Conservation (phyloP, 1,139 yeast species). For the Lodderomyces parapsilosis region DNA sequence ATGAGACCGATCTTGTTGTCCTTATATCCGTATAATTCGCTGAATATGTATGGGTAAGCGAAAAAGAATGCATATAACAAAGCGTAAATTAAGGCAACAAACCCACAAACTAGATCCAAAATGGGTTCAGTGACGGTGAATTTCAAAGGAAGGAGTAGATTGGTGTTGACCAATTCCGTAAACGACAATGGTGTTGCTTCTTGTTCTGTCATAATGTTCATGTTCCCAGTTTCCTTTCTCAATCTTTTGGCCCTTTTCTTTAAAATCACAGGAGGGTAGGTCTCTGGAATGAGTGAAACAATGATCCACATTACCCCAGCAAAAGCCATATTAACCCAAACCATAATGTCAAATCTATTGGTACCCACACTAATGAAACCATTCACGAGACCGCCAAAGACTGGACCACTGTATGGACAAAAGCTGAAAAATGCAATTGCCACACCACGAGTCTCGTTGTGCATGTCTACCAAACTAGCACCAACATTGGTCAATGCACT, state of each 20-base stretch:
- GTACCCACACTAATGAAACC: slow-evolving; percentile 79
- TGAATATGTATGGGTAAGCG: slow-evolving; percentile 79
- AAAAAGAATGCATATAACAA: slow-evolving; percentile 88
- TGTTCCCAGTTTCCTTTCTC: slow-evolving; percentile 79
- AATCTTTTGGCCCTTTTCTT: slow-evolving; percentile 67
- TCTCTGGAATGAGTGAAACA: slow-evolving; percentile 71
- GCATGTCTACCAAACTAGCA: slow-evolving; percentile 87
- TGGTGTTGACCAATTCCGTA: slow-evolving; percentile 61
- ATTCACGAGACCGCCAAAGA: slow-evolving; percentile 83
- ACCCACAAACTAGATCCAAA: slow-evolving; percentile 74
- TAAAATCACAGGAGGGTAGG: slow-evolving; percentile 85
- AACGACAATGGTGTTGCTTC: slow-evolving; percentile 74
- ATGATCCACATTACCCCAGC: slow-evolving; percentile 80
- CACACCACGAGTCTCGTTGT: slow-evolving; percentile 75
- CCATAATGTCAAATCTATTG: slow-evolving; percentile 63
- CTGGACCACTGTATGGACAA: slow-evolving; percentile 93
- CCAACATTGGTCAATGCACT: slow-evolving; percentile 87
- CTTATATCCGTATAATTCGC: slow-evolving; percentile 60
- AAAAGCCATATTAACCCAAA: slow-evolving; percentile 92
- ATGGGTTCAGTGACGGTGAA: slow-evolving; percentile 81
- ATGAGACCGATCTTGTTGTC: slow-evolving; percentile 77
- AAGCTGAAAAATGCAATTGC: slow-evolving; percentile 91
- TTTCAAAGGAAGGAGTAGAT: slow-evolving; percentile 72
- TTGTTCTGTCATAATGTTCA: slow-evolving; percentile 86
- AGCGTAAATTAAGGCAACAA: slow-evolving; percentile 85